Base-by-base conservation (phyloP, 495 filamentous ascomycete genomes). In the Daldinia grandis region DNA sequence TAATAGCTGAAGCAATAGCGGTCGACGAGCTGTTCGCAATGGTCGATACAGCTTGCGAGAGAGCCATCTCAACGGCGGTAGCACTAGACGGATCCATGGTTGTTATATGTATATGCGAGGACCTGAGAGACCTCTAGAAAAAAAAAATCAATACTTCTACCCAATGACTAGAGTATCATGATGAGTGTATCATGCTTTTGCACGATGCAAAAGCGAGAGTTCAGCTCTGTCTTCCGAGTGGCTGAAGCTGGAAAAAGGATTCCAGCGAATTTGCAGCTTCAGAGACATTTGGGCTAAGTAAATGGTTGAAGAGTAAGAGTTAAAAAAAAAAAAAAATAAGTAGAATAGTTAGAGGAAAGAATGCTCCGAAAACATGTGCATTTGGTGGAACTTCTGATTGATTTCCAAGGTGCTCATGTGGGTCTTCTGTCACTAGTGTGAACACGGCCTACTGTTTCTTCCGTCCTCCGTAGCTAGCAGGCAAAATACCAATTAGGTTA, bases 1-100 rank as follows among this genome's bases (percentile, higher is more conserved):
- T 71, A 10, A 81, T 72, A 15, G 77, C 79, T 14, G 81, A 64
- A n/a, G 67, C 55, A 21, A 72, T 58, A 6, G 75, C 64, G 1
- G 66, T 57, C 15, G 75, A 71, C 35, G 75, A 75, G 44, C 42
- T 65, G 15, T 68, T 59, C 60, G 72, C 69, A 53, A 72, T 66
- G 30, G 65, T 55, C 31, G 73, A 74, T n/a, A 74, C 59, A 38
- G 66, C 71, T 24, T 72, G 55, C 31, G 75, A 74, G 25, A 77
- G 60, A 57, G 61, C 64, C 31, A 38, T 59, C 50, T 73, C 37
- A 37, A 53, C 62, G 6, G 31, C 58, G 49, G 62, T 54, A 5
- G 58, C 28, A 35, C 58, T 58, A 17, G 71, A 61, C 31, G 57
- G 42, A 24, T 71, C 55, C 75, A 77, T 77, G 42, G 38, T 54